phyloP scores from a whole-genome alignment of 2,329 filamentous ascomycete species.

The Aureobasidium sp. region DNA sequence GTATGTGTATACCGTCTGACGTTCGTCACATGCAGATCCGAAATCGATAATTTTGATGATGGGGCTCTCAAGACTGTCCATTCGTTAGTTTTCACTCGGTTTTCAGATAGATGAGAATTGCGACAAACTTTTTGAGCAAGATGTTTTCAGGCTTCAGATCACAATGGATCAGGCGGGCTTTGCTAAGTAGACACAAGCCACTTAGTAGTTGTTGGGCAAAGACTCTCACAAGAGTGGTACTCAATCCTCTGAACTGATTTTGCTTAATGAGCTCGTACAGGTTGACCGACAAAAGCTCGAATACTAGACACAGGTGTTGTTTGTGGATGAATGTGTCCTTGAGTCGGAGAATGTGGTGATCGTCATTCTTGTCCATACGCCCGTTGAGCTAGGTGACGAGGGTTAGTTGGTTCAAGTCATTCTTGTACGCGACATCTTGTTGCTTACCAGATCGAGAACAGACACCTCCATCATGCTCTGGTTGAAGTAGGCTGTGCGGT shows the following conservation, averaged over 20 bases:
- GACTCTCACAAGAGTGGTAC: constrained; percentile 91
- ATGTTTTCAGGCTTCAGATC: constrained; percentile 99
- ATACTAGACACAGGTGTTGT: constrained; percentile 93
- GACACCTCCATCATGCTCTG: constrained; percentile 99
- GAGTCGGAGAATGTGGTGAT: constrained; percentile 86
- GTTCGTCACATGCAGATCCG: constrained; percentile 93
- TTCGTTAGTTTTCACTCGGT: neutral
- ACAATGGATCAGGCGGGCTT: constrained; percentile 93
- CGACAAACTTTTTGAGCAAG: constrained; percentile 73
- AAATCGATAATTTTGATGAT: constrained; percentile 99
- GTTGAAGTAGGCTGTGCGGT: constrained; percentile 97
- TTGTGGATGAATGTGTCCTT: constrained; percentile 98
- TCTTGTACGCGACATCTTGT: neutral
- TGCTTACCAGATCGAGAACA: constrained; percentile 77
- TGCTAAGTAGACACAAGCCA: constrained; percentile 84
- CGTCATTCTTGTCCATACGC: constrained; percentile 98
- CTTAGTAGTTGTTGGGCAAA: constrained; percentile 96
- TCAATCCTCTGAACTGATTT: constrained; percentile 95
- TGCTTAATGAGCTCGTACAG: constrained; percentile 98
- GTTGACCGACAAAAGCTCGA: constrained; percentile 94
- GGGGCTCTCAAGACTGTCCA: constrained; percentile 71
- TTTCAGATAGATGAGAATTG: neutral
- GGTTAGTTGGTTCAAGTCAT: constrained; percentile 18
- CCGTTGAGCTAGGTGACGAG: constrained; percentile 67
- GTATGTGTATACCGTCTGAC: constrained; percentile 97